Evolutionary conservation across 225 moss, liverwort and hornwort species (phyloP).

Genomic region (Neckera pumila): DNA sequence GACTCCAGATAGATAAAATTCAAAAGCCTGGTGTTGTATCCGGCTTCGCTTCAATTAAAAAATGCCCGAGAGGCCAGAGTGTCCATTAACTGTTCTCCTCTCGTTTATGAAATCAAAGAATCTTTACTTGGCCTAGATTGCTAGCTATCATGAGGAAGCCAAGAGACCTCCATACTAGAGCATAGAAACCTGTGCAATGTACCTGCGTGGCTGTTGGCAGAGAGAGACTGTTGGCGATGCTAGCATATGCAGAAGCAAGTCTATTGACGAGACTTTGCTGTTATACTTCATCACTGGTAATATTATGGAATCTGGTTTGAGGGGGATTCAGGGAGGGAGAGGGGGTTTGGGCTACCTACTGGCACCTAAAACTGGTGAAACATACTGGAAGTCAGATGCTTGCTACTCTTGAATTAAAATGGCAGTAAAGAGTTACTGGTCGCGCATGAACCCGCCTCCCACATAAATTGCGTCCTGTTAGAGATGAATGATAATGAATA

Average conservation of each 20-base stretch:
- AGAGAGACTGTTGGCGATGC: neutral
- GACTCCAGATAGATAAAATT: neutral
- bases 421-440: neutral
- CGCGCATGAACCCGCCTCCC: constrained; percentile 11
- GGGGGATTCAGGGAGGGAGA: neutral
- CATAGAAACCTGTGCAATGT: neutral
- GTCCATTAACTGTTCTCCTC: constrained; percentile 38
- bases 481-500: constrained; percentile 12
- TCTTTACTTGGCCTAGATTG: neutral
- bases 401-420: constrained; percentile 5
- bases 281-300: neutral
- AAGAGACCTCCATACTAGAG: neutral
- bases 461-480: constrained; percentile 19
- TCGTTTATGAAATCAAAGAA: constrained; percentile 15
- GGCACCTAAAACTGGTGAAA: constrained; percentile 23
- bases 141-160: neutral
- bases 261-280: neutral
- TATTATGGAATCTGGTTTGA: neutral
- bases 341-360: constrained; percentile 11
- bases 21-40: neutral
- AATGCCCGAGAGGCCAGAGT: constrained; percentile 45
- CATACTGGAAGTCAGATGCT: constrained; percentile 13
- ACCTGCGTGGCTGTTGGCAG: neutral
- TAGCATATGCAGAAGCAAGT: neutral
- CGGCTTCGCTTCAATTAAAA: constrained; percentile 14